Conservation (phyloP, 169 alveolate genomes). For the Plasmodium vinckei region DNA sequence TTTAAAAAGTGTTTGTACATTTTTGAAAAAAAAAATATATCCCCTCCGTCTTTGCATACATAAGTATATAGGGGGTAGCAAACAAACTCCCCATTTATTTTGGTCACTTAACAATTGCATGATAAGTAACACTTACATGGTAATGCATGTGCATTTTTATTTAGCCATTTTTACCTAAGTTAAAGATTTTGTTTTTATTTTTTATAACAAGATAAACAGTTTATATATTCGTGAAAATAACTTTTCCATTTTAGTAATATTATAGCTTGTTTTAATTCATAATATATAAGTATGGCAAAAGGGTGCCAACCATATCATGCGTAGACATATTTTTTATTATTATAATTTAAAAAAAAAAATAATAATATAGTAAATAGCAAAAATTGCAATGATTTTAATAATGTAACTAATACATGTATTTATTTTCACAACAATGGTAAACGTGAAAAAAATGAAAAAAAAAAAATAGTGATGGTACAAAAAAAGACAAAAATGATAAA, state of each 20-base stretch:
- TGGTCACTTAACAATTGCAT: too few species aligned
- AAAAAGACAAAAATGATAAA: conserved; percentile 35
- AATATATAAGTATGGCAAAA: too few species aligned
- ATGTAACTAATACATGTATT: too few species aligned
- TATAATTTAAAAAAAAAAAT: background rate
- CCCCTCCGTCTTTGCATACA: background rate
- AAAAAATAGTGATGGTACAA: conserved; percentile 1
- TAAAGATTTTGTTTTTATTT: too few species aligned
- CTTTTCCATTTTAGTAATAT: too few species aligned
- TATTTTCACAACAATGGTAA: background rate
- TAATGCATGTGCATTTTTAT: background rate
- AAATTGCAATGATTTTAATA: too few species aligned
- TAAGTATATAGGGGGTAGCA: background rate
- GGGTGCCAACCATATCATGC: too few species aligned
- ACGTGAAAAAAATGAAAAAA: background rate
- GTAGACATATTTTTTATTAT: too few species aligned
- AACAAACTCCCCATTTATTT: background rate
- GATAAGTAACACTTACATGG: too few species aligned
- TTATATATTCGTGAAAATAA: too few species aligned
- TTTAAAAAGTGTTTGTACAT: conserved; percentile 45
- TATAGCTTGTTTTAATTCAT: too few species aligned
- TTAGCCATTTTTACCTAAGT: background rate
- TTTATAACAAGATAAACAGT: too few species aligned
- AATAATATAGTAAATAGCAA: background rate
- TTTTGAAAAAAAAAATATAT: conserved; percentile 38